Percentiles rank a stretch among this genome's conserved stretches.
These are phyloP conservation scores for Phytophthora pisi DNA, from an alignment of 352 stramenopile species.

Conservation along the genomic window DNA sequence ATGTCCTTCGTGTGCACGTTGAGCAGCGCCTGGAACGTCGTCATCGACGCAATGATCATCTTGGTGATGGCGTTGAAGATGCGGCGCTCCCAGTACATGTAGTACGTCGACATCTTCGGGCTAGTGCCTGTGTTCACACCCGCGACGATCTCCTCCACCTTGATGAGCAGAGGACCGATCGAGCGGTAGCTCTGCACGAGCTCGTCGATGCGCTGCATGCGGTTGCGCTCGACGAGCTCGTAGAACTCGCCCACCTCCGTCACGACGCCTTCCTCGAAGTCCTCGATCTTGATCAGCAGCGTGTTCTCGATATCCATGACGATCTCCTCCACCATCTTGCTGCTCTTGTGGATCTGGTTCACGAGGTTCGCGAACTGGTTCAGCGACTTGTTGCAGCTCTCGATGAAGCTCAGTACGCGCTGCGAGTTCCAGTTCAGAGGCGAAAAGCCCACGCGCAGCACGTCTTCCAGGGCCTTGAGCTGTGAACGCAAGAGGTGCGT, in stretches of 20 bases:
- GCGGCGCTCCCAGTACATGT: constrained; percentile 97
- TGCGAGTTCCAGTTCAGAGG: constrained; percentile 98
- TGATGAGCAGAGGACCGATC: constrained; percentile 94
- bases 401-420: constrained; percentile 95
- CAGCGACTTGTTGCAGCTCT: constrained; percentile 92
- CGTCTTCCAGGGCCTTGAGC: constrained; percentile 90
- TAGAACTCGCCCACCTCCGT: constrained; percentile 95
- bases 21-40: constrained; percentile 92
- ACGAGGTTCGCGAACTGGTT: constrained; percentile 95
- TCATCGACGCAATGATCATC: constrained; percentile 96
- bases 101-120: constrained; percentile 93
- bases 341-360: constrained; percentile 95
- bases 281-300: constrained; percentile 91
- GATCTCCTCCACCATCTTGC: constrained; percentile 95
- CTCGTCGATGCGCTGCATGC: constrained; percentile 89
- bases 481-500: constrained; percentile 88
- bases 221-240: constrained; percentile 92
- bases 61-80: constrained; percentile 97
- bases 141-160: constrained; percentile 96
- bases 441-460: constrained; percentile 90
- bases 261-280: constrained; percentile 89
- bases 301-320: constrained; percentile 91
- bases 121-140: constrained; percentile 92
- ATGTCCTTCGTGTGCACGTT: constrained; percentile 90
- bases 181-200: constrained; percentile 94